Evolutionary conservation across 768 basidiomycete genomes (phyloP).

Genomic region (Leccinum uliginosum): DNA sequence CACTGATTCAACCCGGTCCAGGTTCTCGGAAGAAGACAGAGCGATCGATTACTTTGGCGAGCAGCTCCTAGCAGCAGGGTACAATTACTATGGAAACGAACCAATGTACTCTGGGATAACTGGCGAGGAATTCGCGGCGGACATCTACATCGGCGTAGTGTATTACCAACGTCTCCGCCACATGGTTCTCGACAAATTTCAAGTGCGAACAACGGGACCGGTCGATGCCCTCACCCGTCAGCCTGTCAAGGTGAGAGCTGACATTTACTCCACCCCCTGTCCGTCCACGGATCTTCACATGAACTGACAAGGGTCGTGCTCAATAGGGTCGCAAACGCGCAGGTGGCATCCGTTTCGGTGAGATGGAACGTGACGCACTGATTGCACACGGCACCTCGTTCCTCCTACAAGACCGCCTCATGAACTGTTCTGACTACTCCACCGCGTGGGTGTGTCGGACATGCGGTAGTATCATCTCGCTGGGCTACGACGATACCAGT

Average conservation of each 20-base stretch:
- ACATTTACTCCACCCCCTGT: neutral
- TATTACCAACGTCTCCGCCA: slow-evolving; percentile 98
- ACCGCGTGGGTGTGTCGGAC: slow-evolving; percentile 98
- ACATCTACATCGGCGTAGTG: slow-evolving; percentile 97
- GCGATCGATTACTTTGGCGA: slow-evolving; percentile 97
- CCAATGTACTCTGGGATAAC: slow-evolving; percentile 99
- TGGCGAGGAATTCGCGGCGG: slow-evolving; percentile 96
- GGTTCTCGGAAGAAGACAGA: slow-evolving; percentile 95
- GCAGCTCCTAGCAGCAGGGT: slow-evolving; percentile 88
- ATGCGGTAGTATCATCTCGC: slow-evolving; percentile 91
- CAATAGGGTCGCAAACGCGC: slow-evolving; percentile 91
- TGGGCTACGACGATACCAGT: slow-evolving; percentile 89
- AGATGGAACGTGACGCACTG: slow-evolving; percentile 99
- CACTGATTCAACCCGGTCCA: slow-evolving; percentile 28
- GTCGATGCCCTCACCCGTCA: slow-evolving; percentile 95
- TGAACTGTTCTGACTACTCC: slow-evolving; percentile 99
- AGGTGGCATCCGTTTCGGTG: slow-evolving; percentile 98
- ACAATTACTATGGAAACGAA: slow-evolving; percentile 99
- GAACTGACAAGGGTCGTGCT: neutral
- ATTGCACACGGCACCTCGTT: slow-evolving; percentile 99
- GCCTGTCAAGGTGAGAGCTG: slow-evolving; percentile 78
- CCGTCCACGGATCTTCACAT: neutral
- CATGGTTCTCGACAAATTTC: slow-evolving; percentile 99
- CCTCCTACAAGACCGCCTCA: slow-evolving; percentile 94
- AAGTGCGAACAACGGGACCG: slow-evolving; percentile 97